phyloP scores from a whole-genome alignment of 345 rosid genomes.

The Triadica sebifera region DNA sequence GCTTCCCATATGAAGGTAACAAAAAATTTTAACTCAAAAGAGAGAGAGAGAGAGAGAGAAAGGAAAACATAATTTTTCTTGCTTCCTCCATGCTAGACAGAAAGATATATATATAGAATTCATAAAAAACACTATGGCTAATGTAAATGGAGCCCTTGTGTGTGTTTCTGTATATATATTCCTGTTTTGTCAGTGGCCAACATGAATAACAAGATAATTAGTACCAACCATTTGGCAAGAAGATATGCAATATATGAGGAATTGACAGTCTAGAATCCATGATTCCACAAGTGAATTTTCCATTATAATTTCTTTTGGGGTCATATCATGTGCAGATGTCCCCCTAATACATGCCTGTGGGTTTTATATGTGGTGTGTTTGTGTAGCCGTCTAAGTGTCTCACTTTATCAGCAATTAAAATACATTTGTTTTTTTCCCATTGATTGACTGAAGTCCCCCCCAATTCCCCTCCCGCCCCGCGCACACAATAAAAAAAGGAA shows the following conservation, averaged over 20 bases:
- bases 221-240: neutral
- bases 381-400: conserved; percentile 35
- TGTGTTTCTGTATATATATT: neutral
- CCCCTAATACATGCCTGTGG: conserved; percentile 18
- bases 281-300: neutral
- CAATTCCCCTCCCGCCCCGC: too few relatives aligned
- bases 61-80: neutral
- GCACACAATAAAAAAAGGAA: neutral
- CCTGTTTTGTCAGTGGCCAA: neutral
- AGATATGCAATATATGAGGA: neutral
- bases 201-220: neutral
- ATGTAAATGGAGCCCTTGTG: neutral
- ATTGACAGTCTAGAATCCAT: neutral
- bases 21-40: neutral
- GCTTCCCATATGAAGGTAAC: too few relatives aligned
- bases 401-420: conserved; percentile 34
- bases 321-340: conserved; percentile 34
- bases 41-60: neutral
- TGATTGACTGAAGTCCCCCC: conserved; percentile 31
- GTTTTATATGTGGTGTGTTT: conserved; percentile 29
- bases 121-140: neutral
- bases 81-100: conserved; percentile 4
- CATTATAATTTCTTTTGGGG: neutral
- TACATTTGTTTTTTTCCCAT: conserved; percentile 45
- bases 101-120: neutral